phyloP scores from a whole-genome alignment of 345 rosid genomes.

The Lumnitzera racemosa region DNA sequence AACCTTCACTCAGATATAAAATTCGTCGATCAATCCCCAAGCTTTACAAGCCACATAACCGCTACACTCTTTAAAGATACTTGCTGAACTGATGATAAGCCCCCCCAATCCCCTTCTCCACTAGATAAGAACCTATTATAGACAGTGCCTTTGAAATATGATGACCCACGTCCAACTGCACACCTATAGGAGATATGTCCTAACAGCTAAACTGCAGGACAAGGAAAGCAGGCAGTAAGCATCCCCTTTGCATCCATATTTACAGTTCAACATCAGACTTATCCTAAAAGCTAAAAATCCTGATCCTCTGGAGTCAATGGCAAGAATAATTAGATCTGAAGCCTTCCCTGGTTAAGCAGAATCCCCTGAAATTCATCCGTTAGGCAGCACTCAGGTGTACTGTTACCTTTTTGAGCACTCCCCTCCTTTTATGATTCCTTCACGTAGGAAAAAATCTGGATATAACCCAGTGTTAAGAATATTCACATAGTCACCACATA shows the following conservation, averaged over 20 bases:
- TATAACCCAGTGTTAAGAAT: constrained; percentile 32
- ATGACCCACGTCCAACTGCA: constrained; percentile 17
- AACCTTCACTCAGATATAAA: no score
- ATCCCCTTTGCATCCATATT: constrained; percentile 24
- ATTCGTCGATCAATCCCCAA: no score
- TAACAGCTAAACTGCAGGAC: constrained; percentile 7
- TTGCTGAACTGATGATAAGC: neutral
- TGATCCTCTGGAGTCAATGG: constrained; percentile 16
- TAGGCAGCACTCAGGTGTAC: constrained; percentile 8
- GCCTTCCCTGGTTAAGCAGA: constrained; percentile 15
- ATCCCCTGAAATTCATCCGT: constrained; percentile 10
- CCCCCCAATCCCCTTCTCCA: constrained; percentile 3
- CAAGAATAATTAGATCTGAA: constrained; percentile 22
- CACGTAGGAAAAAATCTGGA: constrained; percentile 21
- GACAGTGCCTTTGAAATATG: constrained; percentile 11
- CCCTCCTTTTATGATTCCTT: constrained; percentile 15
- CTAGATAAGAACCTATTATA: constrained; percentile 2
- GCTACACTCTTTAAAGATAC: neutral
- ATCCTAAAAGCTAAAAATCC: constrained; percentile 17
- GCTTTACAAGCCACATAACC: no score
- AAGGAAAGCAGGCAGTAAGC: constrained; percentile 5
- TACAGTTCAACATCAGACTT: constrained; percentile 24
- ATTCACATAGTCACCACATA: constrained; percentile 20
- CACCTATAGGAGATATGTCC: constrained; percentile 15
- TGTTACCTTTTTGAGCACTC: constrained; percentile 3